phyloP scores from a whole-genome alignment of 352 stramenopile species.

The Phytophthora pluvialis region DNA sequence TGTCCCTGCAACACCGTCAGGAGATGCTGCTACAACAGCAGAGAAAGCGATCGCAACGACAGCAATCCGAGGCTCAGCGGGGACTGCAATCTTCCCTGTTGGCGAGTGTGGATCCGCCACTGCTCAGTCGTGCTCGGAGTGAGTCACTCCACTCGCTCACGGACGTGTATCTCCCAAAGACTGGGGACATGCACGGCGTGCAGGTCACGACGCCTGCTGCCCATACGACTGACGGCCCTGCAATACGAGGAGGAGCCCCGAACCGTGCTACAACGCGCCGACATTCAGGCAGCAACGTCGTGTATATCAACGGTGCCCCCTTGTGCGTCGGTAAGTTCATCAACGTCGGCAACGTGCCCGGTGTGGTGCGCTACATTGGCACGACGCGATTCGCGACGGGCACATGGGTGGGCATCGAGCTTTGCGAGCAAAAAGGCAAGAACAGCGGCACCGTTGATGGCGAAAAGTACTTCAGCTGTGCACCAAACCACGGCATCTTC shows the following conservation, averaged over 20 bases:
- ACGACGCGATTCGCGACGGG: constrained; percentile 64
- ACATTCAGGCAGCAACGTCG: constrained; percentile 51
- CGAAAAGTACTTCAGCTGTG: constrained; percentile 69
- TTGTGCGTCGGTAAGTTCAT: constrained; percentile 65
- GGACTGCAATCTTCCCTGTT: constrained; percentile 28
- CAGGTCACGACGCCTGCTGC: constrained; percentile 24
- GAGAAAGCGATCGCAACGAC: constrained; percentile 19
- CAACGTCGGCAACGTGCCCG: constrained; percentile 56
- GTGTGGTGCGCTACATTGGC: constrained; percentile 74
- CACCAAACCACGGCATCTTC: constrained; percentile 67
- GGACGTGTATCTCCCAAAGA: constrained; percentile 46
- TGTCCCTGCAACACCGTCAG: constrained; percentile 38
- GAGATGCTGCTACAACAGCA: constrained; percentile 37
- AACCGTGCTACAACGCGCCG: constrained; percentile 26
- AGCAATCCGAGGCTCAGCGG: constrained; percentile 18
- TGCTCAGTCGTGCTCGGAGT: constrained; percentile 45
- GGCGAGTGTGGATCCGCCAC: constrained; percentile 35
- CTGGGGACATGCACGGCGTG: constrained; percentile 22
- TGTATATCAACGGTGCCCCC: constrained; percentile 49
- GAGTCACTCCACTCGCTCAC: constrained; percentile 57
- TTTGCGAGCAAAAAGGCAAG: constrained; percentile 65
- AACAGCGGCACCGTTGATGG: constrained; percentile 69
- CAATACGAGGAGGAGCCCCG: constrained; percentile 2
- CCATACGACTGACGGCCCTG: constrained; percentile 5
- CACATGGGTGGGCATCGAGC: constrained; percentile 80